These are phyloP conservation scores for Lactifluus echinatus DNA, from an alignment of 768 basidiomycete genomes.

Conservation along the genomic window DNA sequence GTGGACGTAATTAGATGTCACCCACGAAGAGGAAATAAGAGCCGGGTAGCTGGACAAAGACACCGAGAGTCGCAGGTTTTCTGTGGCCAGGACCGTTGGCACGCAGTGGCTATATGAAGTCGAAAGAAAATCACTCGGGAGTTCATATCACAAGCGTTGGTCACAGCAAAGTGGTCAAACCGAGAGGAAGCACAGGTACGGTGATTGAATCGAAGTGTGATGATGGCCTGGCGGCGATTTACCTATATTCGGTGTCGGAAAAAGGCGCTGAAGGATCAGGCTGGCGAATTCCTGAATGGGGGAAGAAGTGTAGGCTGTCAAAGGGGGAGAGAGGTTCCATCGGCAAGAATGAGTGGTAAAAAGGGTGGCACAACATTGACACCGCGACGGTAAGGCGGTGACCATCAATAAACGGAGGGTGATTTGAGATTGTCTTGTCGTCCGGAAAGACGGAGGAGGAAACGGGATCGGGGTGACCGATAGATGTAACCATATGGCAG, in stretches of 20 bases:
- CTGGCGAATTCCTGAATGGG: neutral
- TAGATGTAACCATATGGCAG: slow-evolving; percentile 16
- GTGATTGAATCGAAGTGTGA: neutral
- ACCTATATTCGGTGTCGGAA: neutral
- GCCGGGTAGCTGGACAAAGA: neutral
- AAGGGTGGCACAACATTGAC: neutral
- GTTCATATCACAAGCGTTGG: slow-evolving; percentile 4
- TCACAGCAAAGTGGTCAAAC: slow-evolving; percentile 1
- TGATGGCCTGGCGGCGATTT: neutral
- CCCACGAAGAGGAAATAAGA: neutral
- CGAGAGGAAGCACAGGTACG: slow-evolving; percentile 5
- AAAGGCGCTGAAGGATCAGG: slow-evolving; percentile 2
- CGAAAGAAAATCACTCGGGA: neutral
- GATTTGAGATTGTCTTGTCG: neutral
- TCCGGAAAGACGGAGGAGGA: slow-evolving; percentile 1
- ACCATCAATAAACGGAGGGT: slow-evolving; percentile 13
- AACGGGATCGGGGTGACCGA: slow-evolving; percentile 11
- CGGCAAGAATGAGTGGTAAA: neutral
- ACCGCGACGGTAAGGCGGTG: neutral
- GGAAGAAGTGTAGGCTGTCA: neutral
- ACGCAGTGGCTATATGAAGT: neutral
- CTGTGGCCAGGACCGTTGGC: slow-evolving; percentile 7
- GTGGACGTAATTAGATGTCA: slow-evolving; percentile 1
- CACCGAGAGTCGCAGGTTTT: neutral
- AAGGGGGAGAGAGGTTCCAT: neutral